Conservation (phyloP, 768 basidiomycete genomes). For the Dioszegia hungarica region DNA sequence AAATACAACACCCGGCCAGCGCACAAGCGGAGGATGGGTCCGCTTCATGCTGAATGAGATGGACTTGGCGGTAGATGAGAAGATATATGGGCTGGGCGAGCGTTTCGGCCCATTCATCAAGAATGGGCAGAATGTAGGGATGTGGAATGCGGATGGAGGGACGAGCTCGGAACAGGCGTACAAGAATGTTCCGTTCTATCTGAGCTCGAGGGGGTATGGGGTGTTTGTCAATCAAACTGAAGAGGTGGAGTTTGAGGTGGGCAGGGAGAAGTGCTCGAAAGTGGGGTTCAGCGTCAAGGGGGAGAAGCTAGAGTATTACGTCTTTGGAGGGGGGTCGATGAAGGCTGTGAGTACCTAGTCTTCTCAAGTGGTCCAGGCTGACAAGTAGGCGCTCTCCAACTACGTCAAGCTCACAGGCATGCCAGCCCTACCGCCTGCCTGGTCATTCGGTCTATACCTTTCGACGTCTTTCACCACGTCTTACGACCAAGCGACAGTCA, state of each 20-base stretch:
- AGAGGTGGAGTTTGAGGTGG: constrained; percentile 64
- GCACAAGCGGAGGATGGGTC: constrained; percentile 16
- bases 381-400: constrained; percentile 21
- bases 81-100: constrained; percentile 70
- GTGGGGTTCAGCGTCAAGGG: constrained; percentile 61
- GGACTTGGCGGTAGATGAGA: constrained; percentile 64
- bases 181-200: constrained; percentile 47
- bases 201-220: constrained; percentile 58
- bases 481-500: constrained; percentile 62
- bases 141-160: constrained; percentile 74
- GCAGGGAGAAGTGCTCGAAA: constrained; percentile 48
- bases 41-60: constrained; percentile 53
- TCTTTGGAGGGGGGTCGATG: constrained; percentile 66
- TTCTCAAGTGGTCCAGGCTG: background rate
- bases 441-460: constrained; percentile 74
- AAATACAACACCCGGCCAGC: constrained; percentile 51
- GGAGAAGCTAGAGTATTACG: constrained; percentile 63
- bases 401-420: constrained; percentile 27
- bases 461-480: constrained; percentile 71
- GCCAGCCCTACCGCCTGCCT: constrained; percentile 58
- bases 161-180: constrained; percentile 52
- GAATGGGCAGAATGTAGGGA: constrained; percentile 59
- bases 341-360: constrained; percentile 55
- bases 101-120: constrained; percentile 71
- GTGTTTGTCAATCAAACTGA: constrained; percentile 70